phyloP scores from a whole-genome alignment of 1,284 basidiomycete genomes.

The Trichosporon ovoides region DNA sequence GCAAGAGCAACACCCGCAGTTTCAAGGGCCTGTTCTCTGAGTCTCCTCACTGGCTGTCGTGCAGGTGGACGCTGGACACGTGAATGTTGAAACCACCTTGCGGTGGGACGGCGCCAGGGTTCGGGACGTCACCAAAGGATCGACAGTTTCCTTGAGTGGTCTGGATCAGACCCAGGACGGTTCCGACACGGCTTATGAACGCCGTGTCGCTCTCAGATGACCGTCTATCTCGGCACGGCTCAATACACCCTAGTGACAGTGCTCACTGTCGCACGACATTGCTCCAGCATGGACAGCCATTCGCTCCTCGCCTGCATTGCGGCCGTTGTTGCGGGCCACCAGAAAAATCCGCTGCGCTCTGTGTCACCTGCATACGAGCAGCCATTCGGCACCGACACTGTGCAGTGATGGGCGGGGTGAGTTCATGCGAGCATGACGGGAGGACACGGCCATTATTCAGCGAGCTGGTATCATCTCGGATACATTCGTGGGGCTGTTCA shows the following conservation, averaged over 20 bases:
- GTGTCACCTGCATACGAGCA: too few relatives aligned
- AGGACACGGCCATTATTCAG: too few relatives aligned
- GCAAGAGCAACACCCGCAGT: slow-evolving; percentile 1
- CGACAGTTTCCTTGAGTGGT: not conserved
- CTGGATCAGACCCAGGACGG: not conserved
- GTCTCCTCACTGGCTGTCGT: not conserved
- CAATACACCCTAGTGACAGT: not conserved
- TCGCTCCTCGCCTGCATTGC: too few relatives aligned
- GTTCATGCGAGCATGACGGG: too few relatives aligned
- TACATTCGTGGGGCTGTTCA: not conserved
- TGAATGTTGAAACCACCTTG: not conserved
- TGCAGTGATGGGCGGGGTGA: too few relatives aligned
- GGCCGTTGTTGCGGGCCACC: too few relatives aligned
- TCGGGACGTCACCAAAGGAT: not conserved
- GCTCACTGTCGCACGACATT: too few relatives aligned
- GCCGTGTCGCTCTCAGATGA: not conserved
- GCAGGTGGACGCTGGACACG: not conserved
- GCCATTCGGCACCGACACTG: too few relatives aligned
- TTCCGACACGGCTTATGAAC: slow-evolving; percentile 1
- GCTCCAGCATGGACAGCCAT: too few relatives aligned
- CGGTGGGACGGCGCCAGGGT: not conserved
- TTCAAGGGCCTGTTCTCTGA: not conserved
- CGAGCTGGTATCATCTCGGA: too few relatives aligned
- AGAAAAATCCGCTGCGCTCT: too few relatives aligned
- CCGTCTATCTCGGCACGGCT: not conserved